Percentiles rank a stretch among this genome's conserved stretches.
Evolutionary conservation across 169 alveolate genomes (phyloP).

Genomic region (Plasmodium reichenowi): DNA sequence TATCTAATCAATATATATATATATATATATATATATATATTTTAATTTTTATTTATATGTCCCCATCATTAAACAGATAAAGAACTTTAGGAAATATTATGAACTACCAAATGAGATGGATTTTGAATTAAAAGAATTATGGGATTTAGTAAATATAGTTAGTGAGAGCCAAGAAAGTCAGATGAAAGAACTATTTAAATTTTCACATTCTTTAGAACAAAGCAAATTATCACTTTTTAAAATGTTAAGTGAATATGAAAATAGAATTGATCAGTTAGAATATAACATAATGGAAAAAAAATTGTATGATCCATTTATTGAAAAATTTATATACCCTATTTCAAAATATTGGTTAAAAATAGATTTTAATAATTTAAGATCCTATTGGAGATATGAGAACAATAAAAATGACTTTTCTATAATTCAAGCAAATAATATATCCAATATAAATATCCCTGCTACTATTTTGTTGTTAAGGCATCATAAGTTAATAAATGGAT

Average conservation of each 20-base stretch:
- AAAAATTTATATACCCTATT: constrained; percentile 67
- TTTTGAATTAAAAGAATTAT: constrained; percentile 39
- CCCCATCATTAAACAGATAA: constrained; percentile 24
- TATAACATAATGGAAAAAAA: constrained; percentile 57
- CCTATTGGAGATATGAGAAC: constrained; percentile 50
- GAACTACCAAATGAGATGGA: constrained; percentile 40
- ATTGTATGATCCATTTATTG: constrained; percentile 68
- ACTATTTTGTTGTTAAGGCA: constrained; percentile 48
- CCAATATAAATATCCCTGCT: constrained; percentile 22
- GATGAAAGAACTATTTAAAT: constrained; percentile 3
- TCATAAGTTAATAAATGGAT: constrained; percentile 57
- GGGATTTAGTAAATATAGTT: constrained; percentile 19
- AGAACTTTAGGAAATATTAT: constrained; percentile 22
- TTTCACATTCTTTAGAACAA: constrained; percentile 33
- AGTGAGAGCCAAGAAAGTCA: constrained; percentile 51
- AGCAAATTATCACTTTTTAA: constrained; percentile 61
- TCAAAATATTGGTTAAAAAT: constrained; percentile 69
- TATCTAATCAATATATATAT: neutral
- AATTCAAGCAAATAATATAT: constrained; percentile 23
- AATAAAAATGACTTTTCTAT: constrained; percentile 42
- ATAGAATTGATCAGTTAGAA: constrained; percentile 70
- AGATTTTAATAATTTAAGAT: constrained; percentile 38
- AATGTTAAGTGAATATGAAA: constrained; percentile 75
- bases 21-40: neutral
- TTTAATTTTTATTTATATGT: neutral